Evolutionary conservation across 2,329 filamentous ascomycete genomes (phyloP), one percentile per base, ranked within the genome.

Genomic region (Clonostachys byssicola): DNA sequence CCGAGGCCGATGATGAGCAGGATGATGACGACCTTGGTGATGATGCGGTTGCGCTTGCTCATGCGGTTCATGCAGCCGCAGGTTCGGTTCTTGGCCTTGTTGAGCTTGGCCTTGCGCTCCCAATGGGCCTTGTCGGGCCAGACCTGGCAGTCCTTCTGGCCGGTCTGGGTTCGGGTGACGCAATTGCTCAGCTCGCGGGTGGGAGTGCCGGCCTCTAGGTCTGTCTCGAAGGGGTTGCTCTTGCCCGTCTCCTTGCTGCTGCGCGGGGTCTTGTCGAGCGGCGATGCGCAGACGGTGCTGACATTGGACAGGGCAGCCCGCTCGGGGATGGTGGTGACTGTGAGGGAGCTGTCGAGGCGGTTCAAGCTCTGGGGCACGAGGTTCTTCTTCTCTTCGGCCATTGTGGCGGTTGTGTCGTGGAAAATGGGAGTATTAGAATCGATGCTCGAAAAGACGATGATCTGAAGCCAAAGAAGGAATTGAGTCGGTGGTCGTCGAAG

Each of bases 61-160:
- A 83, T 68, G 34, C 64, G 62, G 41, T 75, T 74, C 64, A 84
- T 67, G 51, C 72, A 78, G 47, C 72, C 72, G 61, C 78, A 81
- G 47, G 67, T 72, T 51, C 69, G 64, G 50, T 72, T 75, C 52
- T 68, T 68, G 18, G 35, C 14, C 66, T 80, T 80, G 49, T 76
- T 75, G 12, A 70, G 73, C 63, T 77, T 78, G 51, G 78, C 77
- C 67, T 81, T 80, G 50, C 73, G 68, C 61, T 76, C 78, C 79
- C 81, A 83, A 58, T 82, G 74, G 20, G 75, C 71, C 57, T 80
- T 74, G 48, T 76, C 75, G 6, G 81, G 81, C 81, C 81, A 85
- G 16, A 82, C 77, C 41, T 75, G 69, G 55, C 73, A 76, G 50
- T 83, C 77, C 44, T 60, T 64, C 50, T 70, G 70, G 46, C 71